Conservation (phyloP, 257 asterid genomes). For the Schizonepeta tenuifolia region DNA sequence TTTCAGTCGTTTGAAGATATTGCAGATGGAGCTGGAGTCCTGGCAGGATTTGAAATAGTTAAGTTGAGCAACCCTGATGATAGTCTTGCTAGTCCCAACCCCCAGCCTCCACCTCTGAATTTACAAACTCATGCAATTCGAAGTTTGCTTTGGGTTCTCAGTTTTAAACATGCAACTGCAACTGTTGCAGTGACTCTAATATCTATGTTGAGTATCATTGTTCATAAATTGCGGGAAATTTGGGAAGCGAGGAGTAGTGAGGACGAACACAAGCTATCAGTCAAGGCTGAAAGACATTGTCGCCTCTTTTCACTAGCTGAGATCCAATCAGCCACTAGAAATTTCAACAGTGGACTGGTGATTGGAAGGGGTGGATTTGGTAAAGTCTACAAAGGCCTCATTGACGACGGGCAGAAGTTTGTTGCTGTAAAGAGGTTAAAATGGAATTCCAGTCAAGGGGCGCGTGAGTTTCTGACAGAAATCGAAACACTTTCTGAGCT, state of each 20-base stretch:
- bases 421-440: constrained; percentile 17
- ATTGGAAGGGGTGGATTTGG: constrained; percentile 30
- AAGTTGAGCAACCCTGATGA: constrained; percentile 57
- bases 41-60: constrained; percentile 51
- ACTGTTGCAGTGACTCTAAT: constrained; percentile 31
- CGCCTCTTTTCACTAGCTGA: constrained; percentile 49
- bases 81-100: constrained; percentile 43
- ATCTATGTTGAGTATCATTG: constrained; percentile 32
- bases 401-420: background rate
- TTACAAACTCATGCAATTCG: background rate
- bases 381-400: constrained; percentile 10
- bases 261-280: constrained; percentile 35
- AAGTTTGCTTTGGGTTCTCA: background rate
- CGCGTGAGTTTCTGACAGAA: background rate
- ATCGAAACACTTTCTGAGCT: constrained; percentile 7
- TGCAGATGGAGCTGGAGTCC: constrained; percentile 29
- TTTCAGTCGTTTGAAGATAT: constrained; percentile 29
- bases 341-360: constrained; percentile 41
- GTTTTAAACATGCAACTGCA: constrained; percentile 22
- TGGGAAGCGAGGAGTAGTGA: constrained; percentile 31
- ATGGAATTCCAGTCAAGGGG: background rate
- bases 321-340: constrained; percentile 46
- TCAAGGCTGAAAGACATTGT: constrained; percentile 35
- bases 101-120: background rate
- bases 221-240: constrained; percentile 36